Conservation (phyloP, 148 eudicot species). For the Silene conica region DNA sequence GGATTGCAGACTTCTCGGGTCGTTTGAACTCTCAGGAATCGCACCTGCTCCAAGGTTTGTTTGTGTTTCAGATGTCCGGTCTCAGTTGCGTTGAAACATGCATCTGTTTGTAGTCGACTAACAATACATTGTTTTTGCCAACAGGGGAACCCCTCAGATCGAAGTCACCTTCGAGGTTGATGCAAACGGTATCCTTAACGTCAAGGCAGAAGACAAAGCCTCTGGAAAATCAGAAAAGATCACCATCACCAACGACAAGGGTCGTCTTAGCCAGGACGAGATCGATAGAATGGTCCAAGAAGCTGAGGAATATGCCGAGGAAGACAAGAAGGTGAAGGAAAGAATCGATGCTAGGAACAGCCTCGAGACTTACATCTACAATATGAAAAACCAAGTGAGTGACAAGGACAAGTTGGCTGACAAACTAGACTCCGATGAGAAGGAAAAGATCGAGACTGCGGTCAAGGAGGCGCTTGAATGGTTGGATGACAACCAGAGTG, state of each 20-base stretch:
- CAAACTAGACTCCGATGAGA: too few species aligned
- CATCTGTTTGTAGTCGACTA: neutral
- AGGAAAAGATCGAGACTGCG: too few species aligned
- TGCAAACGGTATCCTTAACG: too few species aligned
- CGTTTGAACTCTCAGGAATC: too few species aligned
- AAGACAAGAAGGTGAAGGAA: constrained; percentile 60
- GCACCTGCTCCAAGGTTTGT: too few species aligned
- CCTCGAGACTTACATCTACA: too few species aligned
- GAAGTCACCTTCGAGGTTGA: constrained; percentile 80
- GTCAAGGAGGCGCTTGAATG: too few species aligned
- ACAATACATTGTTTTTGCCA: constrained; percentile 2
- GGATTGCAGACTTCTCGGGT: too few species aligned
- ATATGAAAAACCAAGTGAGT: too few species aligned
- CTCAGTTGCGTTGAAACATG: neutral
- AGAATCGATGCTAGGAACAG: constrained; percentile 52
- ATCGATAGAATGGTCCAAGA: constrained; percentile 61
- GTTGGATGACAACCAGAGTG: too few species aligned
- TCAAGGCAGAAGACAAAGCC: constrained; percentile 67
- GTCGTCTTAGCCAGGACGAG: constrained; percentile 55
- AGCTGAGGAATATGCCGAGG: constrained; percentile 57
- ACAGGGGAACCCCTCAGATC: constrained; percentile 76
- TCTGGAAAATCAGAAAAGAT: constrained; percentile 51
- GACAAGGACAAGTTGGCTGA: too few species aligned
- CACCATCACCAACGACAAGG: constrained; percentile 63
- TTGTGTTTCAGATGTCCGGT: too few species aligned